phyloP scores from a whole-genome alignment of 306 rosid genomes.

The Cajanus cajan region DNA sequence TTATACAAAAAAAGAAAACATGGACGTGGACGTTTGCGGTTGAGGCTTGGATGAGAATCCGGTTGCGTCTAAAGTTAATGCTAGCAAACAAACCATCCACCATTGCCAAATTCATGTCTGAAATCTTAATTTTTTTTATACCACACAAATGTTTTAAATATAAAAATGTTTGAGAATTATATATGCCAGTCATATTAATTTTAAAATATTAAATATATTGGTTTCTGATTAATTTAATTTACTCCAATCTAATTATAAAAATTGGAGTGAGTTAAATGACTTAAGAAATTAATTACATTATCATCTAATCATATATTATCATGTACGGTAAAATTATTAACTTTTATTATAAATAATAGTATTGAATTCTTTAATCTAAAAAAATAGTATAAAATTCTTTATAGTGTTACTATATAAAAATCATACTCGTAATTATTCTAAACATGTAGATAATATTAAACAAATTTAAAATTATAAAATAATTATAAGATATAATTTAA shows the following conservation, averaged over 20 bases:
- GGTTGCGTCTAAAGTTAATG: background rate
- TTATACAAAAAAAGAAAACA: too few relatives aligned
- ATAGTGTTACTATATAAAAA: too few relatives aligned
- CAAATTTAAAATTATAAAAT: background rate
- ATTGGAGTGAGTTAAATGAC: background rate
- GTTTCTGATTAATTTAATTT: background rate
- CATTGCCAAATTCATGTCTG: background rate
- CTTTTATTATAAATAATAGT: too few relatives aligned
- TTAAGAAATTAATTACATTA: background rate
- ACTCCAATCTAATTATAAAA: too few relatives aligned
- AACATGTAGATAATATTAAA: background rate
- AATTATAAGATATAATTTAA: background rate
- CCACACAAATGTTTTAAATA: background rate
- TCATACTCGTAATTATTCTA: too few relatives aligned
- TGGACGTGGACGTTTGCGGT: conserved; percentile 32
- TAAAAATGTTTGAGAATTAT: background rate
- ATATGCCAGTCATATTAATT: background rate
- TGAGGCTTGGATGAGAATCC: conserved; percentile 29
- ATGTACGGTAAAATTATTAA: too few relatives aligned
- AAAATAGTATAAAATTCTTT: too few relatives aligned
- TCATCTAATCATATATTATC: too few relatives aligned
- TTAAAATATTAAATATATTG: background rate
- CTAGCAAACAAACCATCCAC: background rate
- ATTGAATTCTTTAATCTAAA: too few relatives aligned
- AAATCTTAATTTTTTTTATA: background rate